Evolutionary conservation across 495 filamentous ascomycete species (phyloP).

Genomic region (Penicillium atrosanguineum): DNA sequence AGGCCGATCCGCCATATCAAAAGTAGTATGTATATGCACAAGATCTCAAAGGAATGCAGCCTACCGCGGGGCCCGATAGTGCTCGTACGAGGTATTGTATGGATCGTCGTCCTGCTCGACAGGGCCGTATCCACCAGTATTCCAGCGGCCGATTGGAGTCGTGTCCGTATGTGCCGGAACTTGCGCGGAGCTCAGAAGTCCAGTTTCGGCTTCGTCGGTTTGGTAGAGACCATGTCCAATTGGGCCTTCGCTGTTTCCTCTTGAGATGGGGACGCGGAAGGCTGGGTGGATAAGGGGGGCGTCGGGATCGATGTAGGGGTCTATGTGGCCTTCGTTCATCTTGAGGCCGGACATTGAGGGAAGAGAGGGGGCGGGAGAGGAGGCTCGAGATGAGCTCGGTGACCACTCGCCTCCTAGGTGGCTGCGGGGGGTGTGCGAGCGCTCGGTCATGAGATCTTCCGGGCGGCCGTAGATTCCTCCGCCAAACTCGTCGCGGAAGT

Average conservation of each 20-base stretch:
- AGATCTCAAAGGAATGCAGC: conserved; percentile 1
- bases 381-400: conserved; percentile 44
- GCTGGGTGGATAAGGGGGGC: conserved; percentile 34
- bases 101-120: conserved; percentile 40
- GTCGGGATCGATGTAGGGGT: conserved; percentile 7
- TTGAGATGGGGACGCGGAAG: conserved; percentile 35
- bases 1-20: background rate
- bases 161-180: conserved; percentile 28
- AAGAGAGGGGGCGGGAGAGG: conserved; percentile 43
- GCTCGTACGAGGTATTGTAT: conserved; percentile 39
- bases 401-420: conserved; percentile 43
- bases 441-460: conserved; percentile 60
- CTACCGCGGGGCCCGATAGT: conserved; percentile 32
- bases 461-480: conserved; percentile 72
- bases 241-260: conserved; percentile 22
- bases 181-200: conserved; percentile 44
- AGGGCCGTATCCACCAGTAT: conserved; percentile 47
- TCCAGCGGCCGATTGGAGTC: conserved; percentile 44
- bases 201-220: conserved; percentile 45
- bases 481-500: conserved; percentile 85
- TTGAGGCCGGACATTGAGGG: conserved; percentile 30
- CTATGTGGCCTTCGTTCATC: conserved; percentile 27
- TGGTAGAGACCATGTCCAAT: conserved; percentile 29
- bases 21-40: conserved; percentile 1
- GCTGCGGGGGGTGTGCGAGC: conserved; percentile 65